Percentiles rank a stretch among this genome's conserved stretches.
Conservation (phyloP, 2,329 filamentous ascomycete genomes). For the Fusarium humuli region DNA sequence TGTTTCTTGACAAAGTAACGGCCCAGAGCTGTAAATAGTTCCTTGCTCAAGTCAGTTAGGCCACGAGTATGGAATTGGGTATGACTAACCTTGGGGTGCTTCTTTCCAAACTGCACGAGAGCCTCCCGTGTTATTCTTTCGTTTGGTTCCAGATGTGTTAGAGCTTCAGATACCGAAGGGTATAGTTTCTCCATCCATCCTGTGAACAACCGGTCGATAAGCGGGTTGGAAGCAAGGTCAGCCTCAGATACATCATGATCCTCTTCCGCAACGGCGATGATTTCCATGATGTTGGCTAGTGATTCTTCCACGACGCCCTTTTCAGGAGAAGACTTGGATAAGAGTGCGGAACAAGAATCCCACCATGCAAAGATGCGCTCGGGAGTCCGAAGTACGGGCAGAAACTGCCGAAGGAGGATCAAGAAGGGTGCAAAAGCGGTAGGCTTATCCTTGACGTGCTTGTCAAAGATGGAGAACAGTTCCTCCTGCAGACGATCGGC, state of each 20-base stretch:
- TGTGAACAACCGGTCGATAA: conserved; percentile 67
- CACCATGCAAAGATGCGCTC: conserved; percentile 78
- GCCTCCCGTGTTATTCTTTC: conserved; percentile 64
- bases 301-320: conserved; percentile 73
- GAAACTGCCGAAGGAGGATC: conserved; percentile 71
- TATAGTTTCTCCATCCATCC: conserved; percentile 67
- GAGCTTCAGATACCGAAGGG: conserved; percentile 52
- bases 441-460: conserved; percentile 67
- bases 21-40: conserved; percentile 75
- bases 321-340: conserved; percentile 67
- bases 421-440: conserved; percentile 75
- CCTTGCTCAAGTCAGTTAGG: conserved; percentile 53
- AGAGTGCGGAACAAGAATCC: conserved; percentile 58
- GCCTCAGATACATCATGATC: conserved; percentile 59
- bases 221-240: conserved; percentile 58
- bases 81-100: conserved; percentile 66
- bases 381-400: conserved; percentile 72
- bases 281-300: conserved; percentile 71
- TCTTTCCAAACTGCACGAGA: conserved; percentile 73
- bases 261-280: conserved; percentile 72
- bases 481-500: conserved; percentile 81
- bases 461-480: conserved; percentile 73
- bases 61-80: neutral
- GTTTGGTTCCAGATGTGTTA: conserved; percentile 56
- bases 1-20: conserved; percentile 72